Percentiles rank a stretch among this genome's conserved stretches.
Conservation (phyloP, 768 basidiomycete species). For the Cytidiella melzeri region DNA sequence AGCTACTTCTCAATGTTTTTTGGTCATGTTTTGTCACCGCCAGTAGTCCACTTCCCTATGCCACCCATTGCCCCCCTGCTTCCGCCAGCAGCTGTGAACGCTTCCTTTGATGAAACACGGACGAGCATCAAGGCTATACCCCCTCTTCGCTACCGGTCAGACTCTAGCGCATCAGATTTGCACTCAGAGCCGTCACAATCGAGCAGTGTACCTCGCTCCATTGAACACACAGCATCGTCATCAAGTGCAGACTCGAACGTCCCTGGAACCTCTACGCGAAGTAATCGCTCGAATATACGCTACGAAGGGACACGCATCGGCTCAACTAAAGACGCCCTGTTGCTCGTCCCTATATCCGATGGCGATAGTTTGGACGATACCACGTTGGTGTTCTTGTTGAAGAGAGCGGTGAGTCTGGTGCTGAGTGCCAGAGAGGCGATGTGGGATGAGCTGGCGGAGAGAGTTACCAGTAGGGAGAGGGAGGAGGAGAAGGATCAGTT, state of each 20-base stretch:
- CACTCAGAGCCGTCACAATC: not conserved
- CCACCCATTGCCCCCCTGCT: slow-evolving; percentile 62
- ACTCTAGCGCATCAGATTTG: not conserved
- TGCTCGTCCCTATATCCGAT: slow-evolving; percentile 16
- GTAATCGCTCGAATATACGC: not conserved
- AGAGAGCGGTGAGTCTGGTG: slow-evolving; percentile 20
- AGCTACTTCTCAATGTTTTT: slow-evolving; percentile 69
- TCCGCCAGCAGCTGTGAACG: not conserved
- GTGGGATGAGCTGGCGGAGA: slow-evolving; percentile 24
- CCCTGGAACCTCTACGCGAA: not conserved
- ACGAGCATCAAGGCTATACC: not conserved
- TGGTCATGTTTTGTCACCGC: slow-evolving; percentile 54
- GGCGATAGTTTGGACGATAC: slow-evolving; percentile 14
- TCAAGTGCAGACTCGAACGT: not conserved
- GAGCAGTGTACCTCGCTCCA: too few relatives aligned
- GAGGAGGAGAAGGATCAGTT: slow-evolving; percentile 6
- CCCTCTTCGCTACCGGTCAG: not conserved
- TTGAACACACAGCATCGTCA: too few relatives aligned
- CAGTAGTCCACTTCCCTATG: slow-evolving; percentile 60
- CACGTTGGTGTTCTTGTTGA: slow-evolving; percentile 21
- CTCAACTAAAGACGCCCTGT: slow-evolving; percentile 4
- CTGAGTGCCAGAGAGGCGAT: slow-evolving; percentile 24
- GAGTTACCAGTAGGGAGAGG: slow-evolving; percentile 4
- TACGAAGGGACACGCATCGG: slow-evolving; percentile 7
- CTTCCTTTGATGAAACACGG: not conserved